Percentiles rank a stretch among this genome's conserved stretches.
These are phyloP conservation scores for Fusarium sp. DNA, from an alignment of 2,329 filamentous ascomycete species.

Conservation along the genomic window DNA sequence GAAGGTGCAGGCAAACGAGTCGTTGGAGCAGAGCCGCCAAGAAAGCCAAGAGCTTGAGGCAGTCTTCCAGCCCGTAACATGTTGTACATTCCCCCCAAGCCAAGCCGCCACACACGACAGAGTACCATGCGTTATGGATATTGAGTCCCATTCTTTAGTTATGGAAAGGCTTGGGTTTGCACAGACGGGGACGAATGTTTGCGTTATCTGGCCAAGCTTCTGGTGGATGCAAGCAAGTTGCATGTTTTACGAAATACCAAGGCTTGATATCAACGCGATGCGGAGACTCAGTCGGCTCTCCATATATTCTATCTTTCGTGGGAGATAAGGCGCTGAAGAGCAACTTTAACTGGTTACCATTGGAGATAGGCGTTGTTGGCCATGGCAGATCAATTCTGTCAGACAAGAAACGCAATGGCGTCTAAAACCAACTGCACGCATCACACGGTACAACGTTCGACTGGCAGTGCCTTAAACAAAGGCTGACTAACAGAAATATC, in stretches of 20 bases:
- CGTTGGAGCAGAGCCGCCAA: constrained; percentile 31
- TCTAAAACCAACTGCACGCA: background rate
- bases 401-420: constrained; percentile 6
- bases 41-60: constrained; percentile 37
- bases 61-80: constrained; percentile 37
- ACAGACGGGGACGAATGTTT: constrained; percentile 28
- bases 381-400: background rate
- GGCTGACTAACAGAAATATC: constrained; percentile 27
- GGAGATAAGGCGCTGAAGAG: constrained; percentile 13
- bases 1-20: constrained; percentile 25
- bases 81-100: constrained; percentile 38
- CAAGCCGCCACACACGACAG: constrained; percentile 35
- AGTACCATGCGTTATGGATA: constrained; percentile 32
- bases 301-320: constrained; percentile 9
- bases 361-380: background rate
- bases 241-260: constrained; percentile 29
- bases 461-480: background rate
- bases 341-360: background rate
- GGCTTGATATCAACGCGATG: constrained; percentile 28
- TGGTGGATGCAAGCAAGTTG: constrained; percentile 8
- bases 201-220: constrained; percentile 38
- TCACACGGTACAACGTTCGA: background rate
- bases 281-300: constrained; percentile 12
- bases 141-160: constrained; percentile 2
- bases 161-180: constrained; percentile 22